phyloP scores from a whole-genome alignment of 805 yeast species.

The Metschnikowia borealis region DNA sequence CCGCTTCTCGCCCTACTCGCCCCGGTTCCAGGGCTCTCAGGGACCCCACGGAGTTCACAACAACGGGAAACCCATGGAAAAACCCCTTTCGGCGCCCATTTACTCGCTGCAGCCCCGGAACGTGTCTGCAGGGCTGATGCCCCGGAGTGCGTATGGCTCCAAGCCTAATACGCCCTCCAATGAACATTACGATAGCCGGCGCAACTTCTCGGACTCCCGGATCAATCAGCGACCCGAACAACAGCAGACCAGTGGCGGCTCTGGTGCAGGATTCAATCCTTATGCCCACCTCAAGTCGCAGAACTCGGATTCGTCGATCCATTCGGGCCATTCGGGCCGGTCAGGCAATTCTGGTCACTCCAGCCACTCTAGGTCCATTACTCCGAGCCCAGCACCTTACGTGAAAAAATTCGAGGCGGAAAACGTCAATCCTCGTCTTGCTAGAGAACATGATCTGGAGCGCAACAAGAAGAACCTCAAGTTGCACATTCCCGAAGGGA shows the following conservation, averaged over 20 bases:
- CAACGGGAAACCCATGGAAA: background rate
- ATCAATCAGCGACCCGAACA: background rate
- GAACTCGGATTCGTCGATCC: background rate
- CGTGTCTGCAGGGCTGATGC: background rate
- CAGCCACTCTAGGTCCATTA: background rate
- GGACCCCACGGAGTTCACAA: background rate
- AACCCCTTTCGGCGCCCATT: background rate
- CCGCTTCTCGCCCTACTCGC: background rate
- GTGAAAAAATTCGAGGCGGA: conserved; percentile 7
- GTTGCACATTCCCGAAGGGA: conserved; percentile 11
- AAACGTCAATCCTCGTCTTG: conserved; percentile 3
- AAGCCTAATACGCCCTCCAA: background rate
- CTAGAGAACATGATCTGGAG: background rate
- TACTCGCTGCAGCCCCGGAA: background rate
- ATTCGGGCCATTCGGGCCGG: background rate
- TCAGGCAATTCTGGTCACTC: background rate
- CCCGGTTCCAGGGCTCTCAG: background rate
- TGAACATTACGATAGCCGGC: background rate
- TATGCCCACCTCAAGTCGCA: background rate
- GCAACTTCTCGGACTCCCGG: background rate
- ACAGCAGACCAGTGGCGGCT: background rate
- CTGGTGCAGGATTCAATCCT: background rate
- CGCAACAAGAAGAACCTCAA: conserved; percentile 16
- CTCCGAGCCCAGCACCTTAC: background rate
- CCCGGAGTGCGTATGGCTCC: background rate